Conservation (phyloP, 2,329 filamentous ascomycete species). For the Myrmaecium sp. region DNA sequence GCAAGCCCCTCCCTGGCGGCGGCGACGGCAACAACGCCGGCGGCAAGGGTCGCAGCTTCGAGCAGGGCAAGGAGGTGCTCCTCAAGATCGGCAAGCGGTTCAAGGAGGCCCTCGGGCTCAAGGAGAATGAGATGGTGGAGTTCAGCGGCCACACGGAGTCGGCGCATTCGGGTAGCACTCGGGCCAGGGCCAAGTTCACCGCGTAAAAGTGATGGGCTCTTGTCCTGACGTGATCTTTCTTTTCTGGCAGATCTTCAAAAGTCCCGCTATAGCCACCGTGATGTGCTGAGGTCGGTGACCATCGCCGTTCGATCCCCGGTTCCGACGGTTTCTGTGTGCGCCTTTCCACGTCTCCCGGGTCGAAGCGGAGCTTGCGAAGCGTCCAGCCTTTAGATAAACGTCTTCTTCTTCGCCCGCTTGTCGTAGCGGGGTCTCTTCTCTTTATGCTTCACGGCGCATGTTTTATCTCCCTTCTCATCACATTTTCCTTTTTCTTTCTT, state of each 20-base stretch:
- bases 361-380: no score
- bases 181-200: conserved; percentile 85
- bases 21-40: conserved; percentile 56
- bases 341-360: no score
- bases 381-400: no score
- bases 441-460: no score
- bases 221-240: conserved; percentile 7
- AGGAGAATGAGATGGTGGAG: conserved; percentile 62
- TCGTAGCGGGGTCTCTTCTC: no score
- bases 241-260: conserved; percentile 14
- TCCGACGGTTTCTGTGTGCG: no score
- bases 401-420: no score
- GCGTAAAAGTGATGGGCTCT: conserved; percentile 42
- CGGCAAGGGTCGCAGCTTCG: conserved; percentile 57
- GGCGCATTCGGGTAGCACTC: conserved; percentile 80
- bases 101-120: conserved; percentile 79
- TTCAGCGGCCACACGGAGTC: conserved; percentile 95
- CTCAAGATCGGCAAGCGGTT: conserved; percentile 74
- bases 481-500: no score
- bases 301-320: no score
- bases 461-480: no score
- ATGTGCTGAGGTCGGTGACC: no score
- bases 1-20: conserved; percentile 63
- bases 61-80: conserved; percentile 76
- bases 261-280: no score